These are phyloP conservation scores for Kuraishia cidri DNA, from an alignment of 805 yeast genomes.

Conservation along the genomic window DNA sequence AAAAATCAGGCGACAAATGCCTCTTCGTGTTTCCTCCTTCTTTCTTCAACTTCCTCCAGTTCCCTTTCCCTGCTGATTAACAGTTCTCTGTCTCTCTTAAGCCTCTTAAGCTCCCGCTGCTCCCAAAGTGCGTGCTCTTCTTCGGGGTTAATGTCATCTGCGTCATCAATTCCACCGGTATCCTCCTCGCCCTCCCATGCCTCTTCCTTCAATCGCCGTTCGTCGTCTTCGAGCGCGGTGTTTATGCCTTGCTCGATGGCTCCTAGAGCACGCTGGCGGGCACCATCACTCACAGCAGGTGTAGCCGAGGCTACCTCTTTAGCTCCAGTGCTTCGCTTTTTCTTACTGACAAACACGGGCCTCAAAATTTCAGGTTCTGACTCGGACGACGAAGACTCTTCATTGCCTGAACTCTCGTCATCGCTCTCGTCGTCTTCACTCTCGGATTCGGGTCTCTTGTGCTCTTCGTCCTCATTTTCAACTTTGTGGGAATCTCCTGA, in stretches of 20 bases:
- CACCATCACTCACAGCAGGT: not conserved
- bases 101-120: slow-evolving; percentile 20
- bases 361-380: slow-evolving; percentile 10
- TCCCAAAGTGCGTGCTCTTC: slow-evolving; percentile 27
- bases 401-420: slow-evolving; percentile 2
- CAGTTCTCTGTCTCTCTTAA: slow-evolving; percentile 16
- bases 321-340: slow-evolving; percentile 3
- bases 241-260: slow-evolving; percentile 16
- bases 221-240: slow-evolving; percentile 11
- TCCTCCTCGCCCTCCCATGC: slow-evolving; percentile 13
- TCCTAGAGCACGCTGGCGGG: slow-evolving; percentile 10
- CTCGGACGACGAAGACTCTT: slow-evolving; percentile 1
- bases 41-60: slow-evolving; percentile 10
- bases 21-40: not conserved
- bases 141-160: slow-evolving; percentile 49
- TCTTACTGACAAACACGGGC: slow-evolving; percentile 14
- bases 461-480: too few relatives aligned
- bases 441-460: too few relatives aligned
- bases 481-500: too few relatives aligned
- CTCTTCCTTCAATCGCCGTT: slow-evolving; percentile 9
- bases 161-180: slow-evolving; percentile 38
- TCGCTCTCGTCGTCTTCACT: slow-evolving; percentile 3
- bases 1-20: too few relatives aligned
- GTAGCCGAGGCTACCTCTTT: not conserved
- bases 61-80: slow-evolving; percentile 15